phyloP scores from a whole-genome alignment of 2,329 filamentous ascomycete genomes.

The Akanthomyces dipterigenus region DNA sequence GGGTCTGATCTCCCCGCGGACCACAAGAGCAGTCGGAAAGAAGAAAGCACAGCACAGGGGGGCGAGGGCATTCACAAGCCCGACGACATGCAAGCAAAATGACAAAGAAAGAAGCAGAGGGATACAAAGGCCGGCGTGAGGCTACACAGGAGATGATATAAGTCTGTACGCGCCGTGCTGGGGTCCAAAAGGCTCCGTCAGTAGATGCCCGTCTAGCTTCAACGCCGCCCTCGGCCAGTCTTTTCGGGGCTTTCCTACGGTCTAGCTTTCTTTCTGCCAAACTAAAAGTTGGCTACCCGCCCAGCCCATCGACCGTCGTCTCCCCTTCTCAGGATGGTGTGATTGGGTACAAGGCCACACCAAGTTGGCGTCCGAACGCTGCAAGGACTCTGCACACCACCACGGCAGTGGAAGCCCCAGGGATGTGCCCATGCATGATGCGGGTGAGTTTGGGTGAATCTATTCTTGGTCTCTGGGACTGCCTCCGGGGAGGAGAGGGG shows the following conservation, averaged over 20 bases:
- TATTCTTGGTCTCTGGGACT: not conserved
- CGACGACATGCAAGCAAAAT: not conserved
- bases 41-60: not conserved
- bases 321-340: not conserved
- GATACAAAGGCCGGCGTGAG: not conserved
- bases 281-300: too few species aligned
- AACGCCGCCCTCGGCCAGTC: not conserved
- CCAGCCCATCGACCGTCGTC: not conserved
- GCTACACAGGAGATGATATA: slow-evolving; percentile 9
- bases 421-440: too few species aligned
- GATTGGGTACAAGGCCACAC: not conserved
- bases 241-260: too few species aligned
- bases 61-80: not conserved
- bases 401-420: not conserved
- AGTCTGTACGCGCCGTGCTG: slow-evolving; percentile 1
- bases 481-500: too few species aligned
- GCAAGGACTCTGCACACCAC: not conserved
- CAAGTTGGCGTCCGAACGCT: not conserved
- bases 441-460: not conserved
- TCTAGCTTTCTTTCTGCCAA: too few species aligned
- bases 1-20: not conserved
- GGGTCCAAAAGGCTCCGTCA: not conserved
- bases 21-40: not conserved
- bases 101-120: not conserved
- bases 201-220: not conserved